Base-by-base conservation (phyloP, 2,329 filamentous ascomycete genomes). In the Fusarium incarnatum region DNA sequence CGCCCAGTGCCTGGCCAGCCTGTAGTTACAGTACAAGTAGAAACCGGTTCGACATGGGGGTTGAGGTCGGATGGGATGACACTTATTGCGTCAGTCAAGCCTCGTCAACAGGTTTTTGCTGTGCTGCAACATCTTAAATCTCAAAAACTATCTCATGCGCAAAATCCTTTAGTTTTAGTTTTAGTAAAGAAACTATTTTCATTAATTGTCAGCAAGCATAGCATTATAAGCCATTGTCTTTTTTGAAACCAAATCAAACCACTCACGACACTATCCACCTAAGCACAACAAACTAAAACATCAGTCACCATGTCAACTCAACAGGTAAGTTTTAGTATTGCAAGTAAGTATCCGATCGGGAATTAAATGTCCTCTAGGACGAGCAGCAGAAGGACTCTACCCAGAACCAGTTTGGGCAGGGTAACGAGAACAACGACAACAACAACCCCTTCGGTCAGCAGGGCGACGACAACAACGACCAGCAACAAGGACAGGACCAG, bases 51-150 rank as follows among this genome's bases (percentile, higher is more conserved):
- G 60, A 30, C 20, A 55, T 56, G 45, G 42, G 53, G 42, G 50
- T 30, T 46, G 27, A 59, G 34, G 30, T 46, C 20, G 48, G 28
- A 37, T 50, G 41, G 55, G 54, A 75, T 76, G 73, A 72, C 73
- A 73, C 60, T 46, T 27, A 76, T 76, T 76, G 73, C 73, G 73
- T 76, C 73, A 76, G 72, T 61, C 48, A 45, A 27, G 41, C 42
- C 6, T 55, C 6, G 13, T 20, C 42, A 65, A 68, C 73, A 71
- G 67, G 72, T 75, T 76, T 76, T 60, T 53, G 25, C 5, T 32
- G 45, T n/a, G 34, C 50, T 46, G 30, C 27, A 37, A 52, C 41
- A 22, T 56, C 44, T 56, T 58, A 64, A 70, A 61, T 70, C 61
- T 72, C 73, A 71, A 71, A 75, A 73, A 62, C 66, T 28, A 53